Evolutionary conservation across 306 rosid species (phyloP).

Genomic region (Cucurbita moschata): DNA sequence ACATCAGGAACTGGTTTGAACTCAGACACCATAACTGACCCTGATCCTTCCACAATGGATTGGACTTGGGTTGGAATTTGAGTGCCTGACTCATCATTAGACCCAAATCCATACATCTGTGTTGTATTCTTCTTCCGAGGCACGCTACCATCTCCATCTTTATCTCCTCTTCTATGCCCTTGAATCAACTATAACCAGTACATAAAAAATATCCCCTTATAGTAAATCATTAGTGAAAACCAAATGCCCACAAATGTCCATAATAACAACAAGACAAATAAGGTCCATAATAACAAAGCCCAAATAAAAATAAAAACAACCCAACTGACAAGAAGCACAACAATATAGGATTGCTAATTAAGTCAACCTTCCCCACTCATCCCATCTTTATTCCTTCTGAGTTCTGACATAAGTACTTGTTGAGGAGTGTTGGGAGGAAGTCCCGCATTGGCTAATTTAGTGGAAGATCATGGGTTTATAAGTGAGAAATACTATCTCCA

Average conservation of each 20-base stretch:
- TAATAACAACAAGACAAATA: too few relatives aligned
- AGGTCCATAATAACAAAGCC: too few relatives aligned
- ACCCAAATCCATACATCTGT: constrained; percentile 55
- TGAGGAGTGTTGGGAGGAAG: too few relatives aligned
- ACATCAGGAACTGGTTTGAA: constrained; percentile 71
- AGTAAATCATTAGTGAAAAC: constrained; percentile 83
- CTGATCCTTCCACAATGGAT: constrained; percentile 74
- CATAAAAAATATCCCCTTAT: constrained; percentile 68
- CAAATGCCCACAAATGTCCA: constrained; percentile 39
- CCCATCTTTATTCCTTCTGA: too few relatives aligned
- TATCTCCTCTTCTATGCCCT: constrained; percentile 40
- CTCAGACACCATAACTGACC: constrained; percentile 37
- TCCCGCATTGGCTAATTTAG: too few relatives aligned
- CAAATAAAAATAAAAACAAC: too few relatives aligned
- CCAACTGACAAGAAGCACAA: too few relatives aligned
- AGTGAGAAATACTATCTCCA: too few relatives aligned
- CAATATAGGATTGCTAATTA: too few relatives aligned
- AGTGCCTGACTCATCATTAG: constrained; percentile 50
- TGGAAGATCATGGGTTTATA: too few relatives aligned
- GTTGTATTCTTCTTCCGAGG: constrained; percentile 19
- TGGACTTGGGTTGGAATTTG: constrained; percentile 82
- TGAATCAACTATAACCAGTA: constrained; percentile 66
- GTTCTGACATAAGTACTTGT: too few relatives aligned
- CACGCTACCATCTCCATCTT: constrained; percentile 9
- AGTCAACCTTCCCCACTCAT: too few relatives aligned